Percentiles rank a stretch among this genome's conserved stretches.
These are phyloP conservation scores for Pythium plurisporium DNA, from an alignment of 352 stramenopile species.

Conservation along the genomic window DNA sequence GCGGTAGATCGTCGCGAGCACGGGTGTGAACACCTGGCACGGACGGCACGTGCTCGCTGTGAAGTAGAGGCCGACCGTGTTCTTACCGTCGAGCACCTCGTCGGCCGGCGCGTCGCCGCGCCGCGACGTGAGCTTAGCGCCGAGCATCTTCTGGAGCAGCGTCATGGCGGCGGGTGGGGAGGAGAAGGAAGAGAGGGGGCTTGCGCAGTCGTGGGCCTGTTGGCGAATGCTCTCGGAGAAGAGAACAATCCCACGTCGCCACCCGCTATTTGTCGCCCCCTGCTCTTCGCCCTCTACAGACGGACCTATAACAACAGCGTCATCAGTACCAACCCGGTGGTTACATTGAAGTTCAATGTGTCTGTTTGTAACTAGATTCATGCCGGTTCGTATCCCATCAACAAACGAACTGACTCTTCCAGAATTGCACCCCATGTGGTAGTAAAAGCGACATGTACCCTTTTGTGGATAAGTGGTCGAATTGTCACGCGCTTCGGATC, in stretches of 20 bases:
- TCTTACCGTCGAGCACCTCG: slow-evolving; percentile 50
- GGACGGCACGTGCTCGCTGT: slow-evolving; percentile 52
- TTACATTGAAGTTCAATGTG: slow-evolving; percentile 10
- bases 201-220: background rate
- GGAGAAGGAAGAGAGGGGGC: background rate
- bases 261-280: no score
- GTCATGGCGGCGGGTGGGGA: slow-evolving; percentile 25
- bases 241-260: slow-evolving; percentile 10
- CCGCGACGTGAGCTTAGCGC: slow-evolving; percentile 42
- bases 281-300: no score
- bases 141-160: slow-evolving; percentile 57
- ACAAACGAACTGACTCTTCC: background rate
- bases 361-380: background rate
- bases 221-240: slow-evolving; percentile 1
- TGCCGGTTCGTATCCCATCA: slow-evolving; percentile 6
- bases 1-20: slow-evolving; percentile 53
- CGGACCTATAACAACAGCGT: slow-evolving; percentile 10
- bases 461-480: background rate
- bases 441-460: background rate
- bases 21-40: slow-evolving; percentile 59
- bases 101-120: slow-evolving; percentile 44
- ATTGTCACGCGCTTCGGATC: no score
- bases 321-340: background rate
- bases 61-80: slow-evolving; percentile 61
- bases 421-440: background rate